phyloP scores from a whole-genome alignment of 2,329 filamentous ascomycete genomes.

The Orbilia javanica region DNA sequence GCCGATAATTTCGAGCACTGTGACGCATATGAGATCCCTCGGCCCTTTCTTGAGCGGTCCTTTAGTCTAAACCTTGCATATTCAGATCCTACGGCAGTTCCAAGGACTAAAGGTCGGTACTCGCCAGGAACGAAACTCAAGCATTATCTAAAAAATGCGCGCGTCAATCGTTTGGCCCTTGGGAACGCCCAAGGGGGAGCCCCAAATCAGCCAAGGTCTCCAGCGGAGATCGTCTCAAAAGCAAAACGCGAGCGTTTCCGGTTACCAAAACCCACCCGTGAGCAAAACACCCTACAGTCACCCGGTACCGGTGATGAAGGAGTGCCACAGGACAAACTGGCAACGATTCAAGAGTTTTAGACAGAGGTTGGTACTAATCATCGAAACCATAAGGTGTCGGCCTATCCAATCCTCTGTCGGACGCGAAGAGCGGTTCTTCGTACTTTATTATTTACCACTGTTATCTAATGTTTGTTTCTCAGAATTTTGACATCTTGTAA shows the following conservation, averaged over 20 bases:
- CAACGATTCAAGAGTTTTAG: not conserved
- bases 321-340: not conserved
- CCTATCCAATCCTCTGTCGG: no score
- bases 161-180: slow-evolving; percentile 2
- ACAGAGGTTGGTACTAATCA: no score
- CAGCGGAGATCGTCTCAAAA: not conserved
- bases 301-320: no score
- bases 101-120: not conserved
- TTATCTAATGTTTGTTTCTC: no score
- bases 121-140: not conserved
- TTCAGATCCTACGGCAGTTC: not conserved
- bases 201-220: not conserved
- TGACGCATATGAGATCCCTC: slow-evolving; percentile 8
- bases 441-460: no score
- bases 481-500: no score
- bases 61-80: slow-evolving; percentile 34
- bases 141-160: slow-evolving; percentile 23
- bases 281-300: no score
- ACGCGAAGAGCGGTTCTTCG: no score
- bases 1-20: not conserved
- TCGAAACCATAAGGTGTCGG: no score
- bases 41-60: slow-evolving; percentile 27
- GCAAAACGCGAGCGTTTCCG: not conserved
- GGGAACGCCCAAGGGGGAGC: not conserved
- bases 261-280: not conserved